Evolutionary conservation across 164 flowering plant species (phyloP).

Genomic region (Berberis thunbergii): DNA sequence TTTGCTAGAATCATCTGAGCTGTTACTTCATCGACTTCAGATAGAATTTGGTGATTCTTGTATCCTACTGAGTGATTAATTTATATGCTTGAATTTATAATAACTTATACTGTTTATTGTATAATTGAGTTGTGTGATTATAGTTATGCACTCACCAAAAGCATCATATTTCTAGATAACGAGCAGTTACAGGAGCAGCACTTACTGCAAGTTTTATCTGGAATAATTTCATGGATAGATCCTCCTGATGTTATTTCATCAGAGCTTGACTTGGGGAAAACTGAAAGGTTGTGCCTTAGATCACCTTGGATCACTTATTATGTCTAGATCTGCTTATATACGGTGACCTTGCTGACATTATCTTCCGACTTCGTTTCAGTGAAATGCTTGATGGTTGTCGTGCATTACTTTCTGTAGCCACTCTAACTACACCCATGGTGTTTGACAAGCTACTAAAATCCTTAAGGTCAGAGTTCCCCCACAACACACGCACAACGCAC

Average conservation of each 20-base stretch:
- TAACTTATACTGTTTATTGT: no score
- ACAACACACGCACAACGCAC: neutral
- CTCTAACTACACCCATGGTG: constrained; percentile 51
- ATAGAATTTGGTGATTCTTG: no score
- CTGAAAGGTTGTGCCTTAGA: constrained; percentile 61
- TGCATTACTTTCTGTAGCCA: constrained; percentile 69
- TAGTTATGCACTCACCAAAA: no score
- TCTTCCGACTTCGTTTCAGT: constrained; percentile 32
- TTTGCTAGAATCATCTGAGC: no score
- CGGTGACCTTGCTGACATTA: neutral
- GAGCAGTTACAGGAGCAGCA: constrained; percentile 60
- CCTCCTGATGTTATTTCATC: constrained; percentile 64
- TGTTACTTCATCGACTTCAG: no score
- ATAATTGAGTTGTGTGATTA: no score
- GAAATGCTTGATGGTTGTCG: constrained; percentile 99
- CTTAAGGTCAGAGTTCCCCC: constrained; percentile 38
- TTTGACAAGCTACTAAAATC: constrained; percentile 83
- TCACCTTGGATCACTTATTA: neutral
- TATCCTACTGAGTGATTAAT: no score
- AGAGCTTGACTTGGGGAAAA: constrained; percentile 69
- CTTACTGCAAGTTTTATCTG: constrained; percentile 65
- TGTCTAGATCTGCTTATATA: no score
- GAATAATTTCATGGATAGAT: constrained; percentile 70
- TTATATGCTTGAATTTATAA: no score
- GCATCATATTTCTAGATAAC: constrained; percentile 32